Conservation (phyloP, 2,329 filamentous ascomycete species). For the Neofusicoccum umdonicola region DNA sequence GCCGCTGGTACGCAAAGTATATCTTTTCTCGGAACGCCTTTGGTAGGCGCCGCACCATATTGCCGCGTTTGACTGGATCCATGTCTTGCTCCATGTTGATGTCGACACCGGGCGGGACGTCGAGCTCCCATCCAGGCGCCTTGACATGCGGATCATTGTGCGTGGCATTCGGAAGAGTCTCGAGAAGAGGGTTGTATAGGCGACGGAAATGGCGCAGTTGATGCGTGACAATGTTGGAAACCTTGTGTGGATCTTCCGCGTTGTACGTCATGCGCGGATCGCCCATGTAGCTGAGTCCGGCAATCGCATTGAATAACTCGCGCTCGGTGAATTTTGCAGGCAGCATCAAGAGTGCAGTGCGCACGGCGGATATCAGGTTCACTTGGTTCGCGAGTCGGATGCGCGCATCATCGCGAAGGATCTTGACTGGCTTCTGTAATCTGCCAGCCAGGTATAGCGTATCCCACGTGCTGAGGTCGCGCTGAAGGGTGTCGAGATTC, state of each 20-base stretch:
- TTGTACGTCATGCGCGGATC: slow-evolving; percentile 77
- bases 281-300: slow-evolving; percentile 88
- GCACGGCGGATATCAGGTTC: slow-evolving; percentile 87
- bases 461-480: slow-evolving; percentile 86
- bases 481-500: slow-evolving; percentile 83
- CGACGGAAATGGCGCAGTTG: slow-evolving; percentile 90
- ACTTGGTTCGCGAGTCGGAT: slow-evolving; percentile 94
- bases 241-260: slow-evolving; percentile 84
- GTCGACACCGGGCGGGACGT: slow-evolving; percentile 52
- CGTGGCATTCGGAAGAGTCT: slow-evolving; percentile 81
- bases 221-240: slow-evolving; percentile 87
- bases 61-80: slow-evolving; percentile 84
- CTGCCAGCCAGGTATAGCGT: slow-evolving; percentile 95
- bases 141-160: slow-evolving; percentile 67
- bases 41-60: slow-evolving; percentile 93
- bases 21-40: slow-evolving; percentile 82
- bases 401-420: slow-evolving; percentile 86
- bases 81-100: slow-evolving; percentile 80
- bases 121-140: slow-evolving; percentile 61
- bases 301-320: slow-evolving; percentile 86
- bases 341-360: slow-evolving; percentile 83
- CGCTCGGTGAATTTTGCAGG: slow-evolving; percentile 81
- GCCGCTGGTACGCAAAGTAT: slow-evolving; percentile 92
- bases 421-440: slow-evolving; percentile 96
- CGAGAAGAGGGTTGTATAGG: slow-evolving; percentile 84